Percentiles rank a stretch among this genome's conserved stretches.
Evolutionary conservation across 176 grass and related monocot species (phyloP).

Genomic region (Paspalum vaginatum): DNA sequence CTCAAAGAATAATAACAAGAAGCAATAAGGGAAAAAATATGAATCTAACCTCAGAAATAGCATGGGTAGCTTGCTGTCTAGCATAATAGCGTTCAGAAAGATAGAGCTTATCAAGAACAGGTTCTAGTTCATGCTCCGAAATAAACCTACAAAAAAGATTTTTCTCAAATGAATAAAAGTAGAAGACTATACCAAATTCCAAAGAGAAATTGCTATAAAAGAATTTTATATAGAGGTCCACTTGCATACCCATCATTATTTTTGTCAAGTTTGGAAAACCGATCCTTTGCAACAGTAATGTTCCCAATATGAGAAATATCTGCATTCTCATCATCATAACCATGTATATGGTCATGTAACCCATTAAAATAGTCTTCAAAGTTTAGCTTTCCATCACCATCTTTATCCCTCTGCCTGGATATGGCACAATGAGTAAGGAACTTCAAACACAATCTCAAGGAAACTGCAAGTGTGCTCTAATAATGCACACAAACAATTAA

Average conservation of each 20-base stretch:
- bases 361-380: constrained; percentile 72
- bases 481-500: constrained; percentile 27
- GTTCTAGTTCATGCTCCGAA: constrained; percentile 73
- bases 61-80: constrained; percentile 73
- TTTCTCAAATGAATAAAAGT: constrained; percentile 29
- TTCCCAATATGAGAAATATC: constrained; percentile 60
- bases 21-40: constrained; percentile 1
- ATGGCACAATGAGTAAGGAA: constrained; percentile 34
- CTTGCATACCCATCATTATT: constrained; percentile 69
- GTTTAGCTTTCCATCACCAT: constrained; percentile 76
- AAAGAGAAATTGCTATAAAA: not conserved
- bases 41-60: constrained; percentile 78
- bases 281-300: constrained; percentile 53
- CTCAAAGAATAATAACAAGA: not conserved
- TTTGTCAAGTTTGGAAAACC: constrained; percentile 79
- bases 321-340: constrained; percentile 58
- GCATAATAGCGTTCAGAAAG: constrained; percentile 80
- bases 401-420: constrained; percentile 72
- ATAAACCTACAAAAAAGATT: constrained; percentile 53
- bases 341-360: constrained; percentile 69
- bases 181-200: constrained; percentile 6
- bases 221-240: constrained; percentile 29
- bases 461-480: constrained; percentile 23
- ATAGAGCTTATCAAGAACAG: constrained; percentile 77
- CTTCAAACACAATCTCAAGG: constrained; percentile 32